Base-by-base conservation (phyloP, 768 basidiomycete species). In the Boletus tylopilopsis region DNA sequence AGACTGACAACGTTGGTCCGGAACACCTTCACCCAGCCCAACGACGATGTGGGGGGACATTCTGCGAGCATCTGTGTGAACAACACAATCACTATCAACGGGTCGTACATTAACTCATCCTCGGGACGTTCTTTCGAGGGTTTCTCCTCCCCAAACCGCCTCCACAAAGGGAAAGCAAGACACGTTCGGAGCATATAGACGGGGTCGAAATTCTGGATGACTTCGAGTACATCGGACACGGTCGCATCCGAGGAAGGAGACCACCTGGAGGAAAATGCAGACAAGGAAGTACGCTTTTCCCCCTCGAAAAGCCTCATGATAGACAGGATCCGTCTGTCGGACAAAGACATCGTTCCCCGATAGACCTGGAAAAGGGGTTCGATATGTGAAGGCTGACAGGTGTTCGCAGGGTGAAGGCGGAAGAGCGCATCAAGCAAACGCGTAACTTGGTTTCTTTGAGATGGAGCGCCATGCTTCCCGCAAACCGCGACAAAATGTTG, bases 11-110 rank as follows among this genome's bases (percentile, higher is more conserved):
- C 72, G 55, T 95, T 94, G 7, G 86, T 87, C 55, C 92, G 73
- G 63, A 94, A 84, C 16, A 96, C 64, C 59, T 90, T 85, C 13
- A 94, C 85, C 93, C 93, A 95, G 30, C 72, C 39, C 71, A 86
- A 68, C 0, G 82, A 77, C 0, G 81, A 80, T 1, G 75, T 64
- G 1, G 82, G 85, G 15, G 68, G 74, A 44, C 73, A 75, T 29
- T 86, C 81, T 2, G 70, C 68, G n/a, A 94, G 70, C 64, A 82
- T 78, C 43, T 84, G 77, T 5, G 78, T 76, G 32, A 85, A 79
- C n/a, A 93, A 69, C 3, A 82, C 70, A 29, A 87, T 67, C 13
- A 91, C 60, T 66, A 94, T 90, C 1, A 84, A 62, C 8, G 94
- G 92, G 61, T 97, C 94, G 59, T 94, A 96, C 29, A 85, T 63